Base-by-base conservation (phyloP, 1,284 basidiomycete species). In the Ganoderma sinense region DNA sequence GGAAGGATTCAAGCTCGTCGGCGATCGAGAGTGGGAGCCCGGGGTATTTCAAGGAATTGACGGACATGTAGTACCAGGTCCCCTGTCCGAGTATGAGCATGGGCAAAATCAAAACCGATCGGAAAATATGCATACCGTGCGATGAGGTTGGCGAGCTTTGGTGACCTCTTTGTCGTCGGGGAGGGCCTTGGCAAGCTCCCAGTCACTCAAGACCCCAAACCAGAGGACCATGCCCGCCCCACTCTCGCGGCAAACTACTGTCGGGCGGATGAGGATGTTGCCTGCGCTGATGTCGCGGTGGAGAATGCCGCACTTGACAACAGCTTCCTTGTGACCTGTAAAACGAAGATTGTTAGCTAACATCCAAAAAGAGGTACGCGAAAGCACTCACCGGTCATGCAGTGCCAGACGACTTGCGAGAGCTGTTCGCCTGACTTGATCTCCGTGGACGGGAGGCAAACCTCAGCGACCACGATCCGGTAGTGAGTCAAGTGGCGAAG, bases 61-160 rank as follows among this genome's bases (percentile, higher is more conserved):
- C 68, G 0, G 72, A 73, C 68, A 68, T 67, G 33, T 62, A 71
- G 20, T 67, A 66, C 69, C 69, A 73, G 11, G 69, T 73, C 31
- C 69, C 72, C 72, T 73, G 51, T 16, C 16, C 2, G 6, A 20
- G 29, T 14, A 8, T 48, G 11, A 31, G 36, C n/a, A 20, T 11
- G 20, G 16, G 8, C 16, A 40, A n/a, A 26, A 8, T 2, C 6
- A 6, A n/a, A 36, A 2, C 20, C 0, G 29, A 33, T 23, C 14
- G 6, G 0, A 16, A 14, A 20, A 20, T 26, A 23, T 1, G 64
- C 70, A 11, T 40, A 71, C 71, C 41, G 55, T 65, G 5, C 63
- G 41, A 26, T 63, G 48, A 7, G 60, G 59, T 29, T 65, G 70
- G 20, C 55, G 62, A 33, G 64, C 39, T 20, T 41, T 20, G 6